Percentiles rank a stretch among this genome's conserved stretches.
Conservation (phyloP, 2,329 filamentous ascomycete species). For the Cladobotryum protrusum region DNA sequence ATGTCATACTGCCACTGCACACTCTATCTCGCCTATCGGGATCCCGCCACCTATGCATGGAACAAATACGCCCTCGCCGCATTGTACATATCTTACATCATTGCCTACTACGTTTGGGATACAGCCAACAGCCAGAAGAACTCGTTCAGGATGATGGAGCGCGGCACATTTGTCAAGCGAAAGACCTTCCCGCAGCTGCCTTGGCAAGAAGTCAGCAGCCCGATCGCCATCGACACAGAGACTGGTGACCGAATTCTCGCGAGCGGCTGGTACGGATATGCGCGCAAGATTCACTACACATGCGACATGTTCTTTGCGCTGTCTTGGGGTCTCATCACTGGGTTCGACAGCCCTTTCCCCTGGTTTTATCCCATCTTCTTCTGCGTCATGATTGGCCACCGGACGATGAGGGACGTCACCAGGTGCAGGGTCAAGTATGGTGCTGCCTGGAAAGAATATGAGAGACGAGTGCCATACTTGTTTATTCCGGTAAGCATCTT, state of each 20-base stretch:
- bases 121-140: constrained; percentile 90
- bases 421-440: constrained; percentile 76
- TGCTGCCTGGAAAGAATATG: constrained; percentile 74
- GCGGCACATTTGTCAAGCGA: constrained; percentile 60
- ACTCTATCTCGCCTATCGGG: constrained; percentile 77
- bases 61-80: constrained; percentile 60
- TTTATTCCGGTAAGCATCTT: constrained; percentile 61
- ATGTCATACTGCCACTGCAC: constrained; percentile 90
- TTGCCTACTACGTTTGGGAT: constrained; percentile 86
- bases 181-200: constrained; percentile 84
- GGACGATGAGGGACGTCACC: constrained; percentile 68
- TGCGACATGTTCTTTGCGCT: constrained; percentile 42
- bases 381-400: constrained; percentile 71
- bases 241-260: constrained; percentile 66
- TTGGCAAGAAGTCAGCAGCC: constrained; percentile 77
- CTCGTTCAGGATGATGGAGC: constrained; percentile 73
- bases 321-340: constrained; percentile 43
- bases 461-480: constrained; percentile 70
- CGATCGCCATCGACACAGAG: constrained; percentile 64
- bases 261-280: constrained; percentile 75
- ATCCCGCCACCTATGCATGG: constrained; percentile 69
- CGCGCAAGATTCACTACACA: constrained; percentile 54
- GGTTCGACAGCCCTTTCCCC: constrained; percentile 65
- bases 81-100: constrained; percentile 70
- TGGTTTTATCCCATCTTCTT: constrained; percentile 93